A percentile compares a stretch with the other conserved stretches of the same genome.
Conservation (phyloP, 495 filamentous ascomycete species). For the Neurospora sp. region DNA sequence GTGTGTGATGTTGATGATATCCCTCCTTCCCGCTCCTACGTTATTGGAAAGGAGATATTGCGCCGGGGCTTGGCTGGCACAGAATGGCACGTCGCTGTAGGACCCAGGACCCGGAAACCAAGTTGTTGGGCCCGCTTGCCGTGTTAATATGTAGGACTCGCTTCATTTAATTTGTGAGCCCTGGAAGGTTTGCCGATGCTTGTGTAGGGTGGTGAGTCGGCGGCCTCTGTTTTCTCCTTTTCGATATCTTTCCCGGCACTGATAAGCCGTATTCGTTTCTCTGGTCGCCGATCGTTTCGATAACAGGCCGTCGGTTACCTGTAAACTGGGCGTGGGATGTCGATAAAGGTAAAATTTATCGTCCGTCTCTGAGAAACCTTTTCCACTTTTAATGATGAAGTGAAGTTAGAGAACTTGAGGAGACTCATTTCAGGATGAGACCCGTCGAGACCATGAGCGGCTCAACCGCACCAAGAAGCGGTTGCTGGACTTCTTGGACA, state of each 20-base stretch:
- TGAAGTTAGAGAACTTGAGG: neutral
- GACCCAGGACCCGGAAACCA: neutral
- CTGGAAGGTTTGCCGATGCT: neutral
- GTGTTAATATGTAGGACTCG: neutral
- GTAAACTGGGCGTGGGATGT: neutral
- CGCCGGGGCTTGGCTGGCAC: neutral
- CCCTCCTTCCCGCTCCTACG: neutral
- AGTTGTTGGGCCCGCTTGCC: neutral
- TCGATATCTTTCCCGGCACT: neutral
- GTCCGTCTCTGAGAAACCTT: neutral
- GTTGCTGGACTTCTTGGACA: slow-evolving; percentile 2
- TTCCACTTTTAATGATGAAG: neutral
- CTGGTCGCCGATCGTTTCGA: neutral
- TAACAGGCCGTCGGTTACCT: neutral
- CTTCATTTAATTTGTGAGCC: neutral
- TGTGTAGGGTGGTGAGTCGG: neutral
- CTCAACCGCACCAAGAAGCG: slow-evolving; percentile 12
- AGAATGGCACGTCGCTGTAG: neutral
- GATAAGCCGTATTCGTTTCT: neutral
- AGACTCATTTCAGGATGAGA: slow-evolving; percentile 1
- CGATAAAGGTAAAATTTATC: neutral
- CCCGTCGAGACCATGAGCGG: slow-evolving; percentile 14
- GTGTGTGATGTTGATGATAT: neutral
- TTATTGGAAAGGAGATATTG: neutral
- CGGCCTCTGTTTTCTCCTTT: neutral